These are phyloP conservation scores for Citrus trifoliata DNA, from an alignment of 345 rosid species.

Conservation along the genomic window DNA sequence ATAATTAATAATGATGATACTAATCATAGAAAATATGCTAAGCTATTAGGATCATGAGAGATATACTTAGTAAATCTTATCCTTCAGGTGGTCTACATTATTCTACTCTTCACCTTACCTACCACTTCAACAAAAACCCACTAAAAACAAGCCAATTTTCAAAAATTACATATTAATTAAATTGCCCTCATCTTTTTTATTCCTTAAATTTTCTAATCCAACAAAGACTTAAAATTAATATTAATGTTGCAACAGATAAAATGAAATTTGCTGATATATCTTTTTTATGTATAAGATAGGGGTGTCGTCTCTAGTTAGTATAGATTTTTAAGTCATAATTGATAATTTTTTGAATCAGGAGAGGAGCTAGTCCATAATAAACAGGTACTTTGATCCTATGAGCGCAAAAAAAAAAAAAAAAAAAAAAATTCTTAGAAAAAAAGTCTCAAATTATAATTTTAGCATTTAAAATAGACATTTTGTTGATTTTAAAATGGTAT, in stretches of 20 bases:
- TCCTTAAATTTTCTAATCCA: background rate
- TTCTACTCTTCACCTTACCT: background rate
- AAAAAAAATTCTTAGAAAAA: no score
- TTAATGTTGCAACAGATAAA: background rate
- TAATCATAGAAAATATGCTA: conserved; percentile 6
- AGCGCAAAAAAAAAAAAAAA: no score
- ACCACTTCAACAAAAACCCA: background rate
- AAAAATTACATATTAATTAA: background rate
- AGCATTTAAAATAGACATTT: no score
- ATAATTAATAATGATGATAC: background rate
- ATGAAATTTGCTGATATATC: no score
- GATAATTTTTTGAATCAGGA: no score
- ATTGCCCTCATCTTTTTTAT: background rate
- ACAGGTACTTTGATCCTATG: no score
- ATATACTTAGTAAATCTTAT: conserved; percentile 12
- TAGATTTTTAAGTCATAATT: no score
- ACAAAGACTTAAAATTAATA: background rate
- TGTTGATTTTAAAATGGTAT: no score
- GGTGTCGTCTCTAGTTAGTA: no score
- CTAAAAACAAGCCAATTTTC: conserved; percentile 5
- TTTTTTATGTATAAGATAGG: no score
- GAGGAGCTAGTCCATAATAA: no score
- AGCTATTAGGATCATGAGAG: conserved; percentile 3
- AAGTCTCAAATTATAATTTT: no score
- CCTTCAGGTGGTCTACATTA: conserved; percentile 10